Base-by-base conservation (phyloP, 257 asterid genomes). In the Fraxinus pennsylvanica region DNA sequence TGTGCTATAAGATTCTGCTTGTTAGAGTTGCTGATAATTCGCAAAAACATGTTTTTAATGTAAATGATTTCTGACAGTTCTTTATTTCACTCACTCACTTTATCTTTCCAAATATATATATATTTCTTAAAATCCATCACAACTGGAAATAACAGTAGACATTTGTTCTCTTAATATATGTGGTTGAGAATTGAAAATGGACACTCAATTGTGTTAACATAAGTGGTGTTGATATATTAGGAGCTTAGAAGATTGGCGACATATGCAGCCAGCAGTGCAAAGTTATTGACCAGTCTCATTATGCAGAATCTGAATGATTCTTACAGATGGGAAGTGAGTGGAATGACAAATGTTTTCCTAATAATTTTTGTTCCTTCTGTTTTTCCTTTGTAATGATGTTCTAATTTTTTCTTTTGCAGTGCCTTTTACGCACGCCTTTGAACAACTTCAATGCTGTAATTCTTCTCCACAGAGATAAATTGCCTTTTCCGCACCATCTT, bases 371-470 rank as follows among this genome's bases (percentile, higher is more conserved):
- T 65, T 69, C 52, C 71, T 72, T 72, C 17, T 66, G 22, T 41
- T 19, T 4, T 63, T 61, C 35, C 22, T 43, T 79, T 29, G 22
- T 69, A 27, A 80, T 33, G 66, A 63, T 74, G 43, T 15, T 68
- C 67, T 66, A 74, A 68, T 74, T 74, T 76, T 74, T 10, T 30
- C 19, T 33, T 76, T 32, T 85, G 91, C 95, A 96, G 99, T 82
- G 99, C 87, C 94, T 96, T 83, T 92, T 96, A 84, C 94, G 99
- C 72, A 96, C 98, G 9, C 99, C 99, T 80, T 89, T 93, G 83
- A 86, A 87, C 89, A 90, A 89, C 82, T 96, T 89, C 81, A 92
- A 96, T 76, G 99, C 97, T 9, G 93, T 93, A 76, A 76, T 96
- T 83, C 97, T 96, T 80, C 88, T 96, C 80, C 99, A 93, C 82